Conservation (phyloP, 805 yeast genomes). For the Phaffomyces antillensis region DNA sequence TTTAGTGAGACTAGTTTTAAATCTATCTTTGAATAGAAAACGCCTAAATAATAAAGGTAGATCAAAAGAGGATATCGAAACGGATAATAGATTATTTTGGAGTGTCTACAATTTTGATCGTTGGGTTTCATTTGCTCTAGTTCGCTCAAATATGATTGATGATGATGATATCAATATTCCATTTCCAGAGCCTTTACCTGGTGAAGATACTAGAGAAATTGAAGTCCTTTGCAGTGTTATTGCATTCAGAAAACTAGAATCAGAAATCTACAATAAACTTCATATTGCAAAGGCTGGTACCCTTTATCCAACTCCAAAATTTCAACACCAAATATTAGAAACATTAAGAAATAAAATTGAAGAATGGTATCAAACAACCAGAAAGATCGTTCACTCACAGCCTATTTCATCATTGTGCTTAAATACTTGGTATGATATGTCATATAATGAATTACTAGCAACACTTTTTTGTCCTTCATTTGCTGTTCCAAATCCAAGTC, state of each 20-base stretch:
- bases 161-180: conserved; percentile 46
- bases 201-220: conserved; percentile 35
- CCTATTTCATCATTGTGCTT: conserved; percentile 4
- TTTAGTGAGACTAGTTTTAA: conserved; percentile 36
- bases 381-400: background rate
- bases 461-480: conserved; percentile 42
- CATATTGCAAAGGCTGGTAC: conserved; percentile 38
- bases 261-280: conserved; percentile 36
- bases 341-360: conserved; percentile 23
- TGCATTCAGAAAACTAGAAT: conserved; percentile 39
- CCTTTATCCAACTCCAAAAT: conserved; percentile 4
- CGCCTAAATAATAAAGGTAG: conserved; percentile 3
- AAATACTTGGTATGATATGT: conserved; percentile 28
- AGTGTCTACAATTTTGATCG: conserved; percentile 35
- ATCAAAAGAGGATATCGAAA: conserved; percentile 20
- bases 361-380: conserved; percentile 25
- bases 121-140: conserved; percentile 40
- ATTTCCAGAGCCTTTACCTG: conserved; percentile 31
- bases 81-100: conserved; percentile 39
- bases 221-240: conserved; percentile 36
- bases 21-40: conserved; percentile 40
- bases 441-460: conserved; percentile 39
- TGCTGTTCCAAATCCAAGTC: conserved; percentile 36
- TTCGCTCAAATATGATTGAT: conserved; percentile 40
- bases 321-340: conserved; percentile 2